Conservation (phyloP, 495 filamentous ascomycete genomes). For the Achaetomiella virescens region DNA sequence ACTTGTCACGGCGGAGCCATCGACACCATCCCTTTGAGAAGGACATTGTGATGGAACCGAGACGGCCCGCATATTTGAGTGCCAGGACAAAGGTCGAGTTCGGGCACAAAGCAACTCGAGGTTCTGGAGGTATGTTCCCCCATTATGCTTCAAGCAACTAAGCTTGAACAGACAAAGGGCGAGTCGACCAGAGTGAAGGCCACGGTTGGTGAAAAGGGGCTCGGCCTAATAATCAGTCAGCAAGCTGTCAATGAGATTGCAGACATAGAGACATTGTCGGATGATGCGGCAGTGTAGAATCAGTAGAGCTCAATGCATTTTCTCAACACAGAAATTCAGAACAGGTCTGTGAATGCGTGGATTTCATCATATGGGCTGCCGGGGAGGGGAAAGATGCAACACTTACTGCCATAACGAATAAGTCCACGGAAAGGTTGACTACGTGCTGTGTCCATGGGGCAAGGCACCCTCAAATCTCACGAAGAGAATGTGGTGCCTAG, state of each 20-base stretch:
- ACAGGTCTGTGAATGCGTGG: constrained; percentile 53
- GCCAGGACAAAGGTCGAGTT: background rate
- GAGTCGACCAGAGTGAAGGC: background rate
- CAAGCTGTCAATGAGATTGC: background rate
- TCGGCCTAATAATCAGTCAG: background rate
- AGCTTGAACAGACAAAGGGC: constrained; percentile 5
- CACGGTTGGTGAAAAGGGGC: background rate
- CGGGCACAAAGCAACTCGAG: background rate
- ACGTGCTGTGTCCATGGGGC: no score
- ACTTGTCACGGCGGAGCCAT: background rate
- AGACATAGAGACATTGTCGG: background rate
- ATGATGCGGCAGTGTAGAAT: constrained; percentile 11
- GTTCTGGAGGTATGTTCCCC: background rate
- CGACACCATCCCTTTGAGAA: background rate
- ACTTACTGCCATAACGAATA: background rate
- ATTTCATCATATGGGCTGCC: constrained; percentile 40
- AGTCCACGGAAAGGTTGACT: no score
- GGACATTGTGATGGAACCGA: constrained; percentile 4
- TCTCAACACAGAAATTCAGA: constrained; percentile 49
- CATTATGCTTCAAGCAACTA: background rate
- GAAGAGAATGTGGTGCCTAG: no score
- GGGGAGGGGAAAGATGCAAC: background rate
- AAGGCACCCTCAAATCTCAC: no score
- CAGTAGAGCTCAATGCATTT: constrained; percentile 37
- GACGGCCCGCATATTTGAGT: background rate